Percentiles rank a stretch among this genome's conserved stretches.
These are phyloP conservation scores for Pharnaceum exiguum DNA, from an alignment of 148 eudicot species.

Conservation along the genomic window DNA sequence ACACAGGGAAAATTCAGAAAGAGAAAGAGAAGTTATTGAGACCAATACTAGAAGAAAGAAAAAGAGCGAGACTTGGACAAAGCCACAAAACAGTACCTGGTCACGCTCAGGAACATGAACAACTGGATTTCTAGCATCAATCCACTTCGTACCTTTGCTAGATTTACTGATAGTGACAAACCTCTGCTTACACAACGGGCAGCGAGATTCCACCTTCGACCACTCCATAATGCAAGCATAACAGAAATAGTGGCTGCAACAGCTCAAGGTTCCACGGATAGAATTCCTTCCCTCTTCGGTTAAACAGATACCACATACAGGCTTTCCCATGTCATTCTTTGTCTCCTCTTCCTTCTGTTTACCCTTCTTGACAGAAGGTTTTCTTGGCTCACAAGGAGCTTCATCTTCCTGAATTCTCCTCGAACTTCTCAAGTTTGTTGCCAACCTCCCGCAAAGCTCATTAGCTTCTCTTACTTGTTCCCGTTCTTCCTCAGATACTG, in stretches of 20 bases:
- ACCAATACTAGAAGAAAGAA: background rate
- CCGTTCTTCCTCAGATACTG: slow-evolving; percentile 95
- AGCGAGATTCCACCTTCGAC: slow-evolving; percentile 99
- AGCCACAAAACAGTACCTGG: slow-evolving; percentile 53
- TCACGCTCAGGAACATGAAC: slow-evolving; percentile 76
- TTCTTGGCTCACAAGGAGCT: slow-evolving; percentile 30
- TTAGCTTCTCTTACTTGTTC: slow-evolving; percentile 80
- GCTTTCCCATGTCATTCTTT: slow-evolving; percentile 54
- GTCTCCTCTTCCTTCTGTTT: slow-evolving; percentile 64
- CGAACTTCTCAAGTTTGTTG: slow-evolving; percentile 47
- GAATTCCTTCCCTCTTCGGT: slow-evolving; percentile 82
- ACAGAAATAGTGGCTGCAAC: slow-evolving; percentile 92
- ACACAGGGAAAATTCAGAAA: slow-evolving; percentile 6
- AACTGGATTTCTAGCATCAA: slow-evolving; percentile 44
- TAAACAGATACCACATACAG: slow-evolving; percentile 91
- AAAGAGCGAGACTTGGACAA: background rate
- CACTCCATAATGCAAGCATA: slow-evolving; percentile 94
- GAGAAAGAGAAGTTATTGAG: background rate
- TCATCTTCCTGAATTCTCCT: slow-evolving; percentile 40
- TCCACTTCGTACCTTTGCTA: slow-evolving; percentile 35
- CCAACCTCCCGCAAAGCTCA: slow-evolving; percentile 41
- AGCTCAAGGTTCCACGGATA: slow-evolving; percentile 70
- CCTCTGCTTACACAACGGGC: slow-evolving; percentile 95
- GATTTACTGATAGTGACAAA: slow-evolving; percentile 69
- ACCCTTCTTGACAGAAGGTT: slow-evolving; percentile 56